phyloP scores from a whole-genome alignment of 2,329 filamentous ascomycete genomes.

The Exophiala oligosperma region DNA sequence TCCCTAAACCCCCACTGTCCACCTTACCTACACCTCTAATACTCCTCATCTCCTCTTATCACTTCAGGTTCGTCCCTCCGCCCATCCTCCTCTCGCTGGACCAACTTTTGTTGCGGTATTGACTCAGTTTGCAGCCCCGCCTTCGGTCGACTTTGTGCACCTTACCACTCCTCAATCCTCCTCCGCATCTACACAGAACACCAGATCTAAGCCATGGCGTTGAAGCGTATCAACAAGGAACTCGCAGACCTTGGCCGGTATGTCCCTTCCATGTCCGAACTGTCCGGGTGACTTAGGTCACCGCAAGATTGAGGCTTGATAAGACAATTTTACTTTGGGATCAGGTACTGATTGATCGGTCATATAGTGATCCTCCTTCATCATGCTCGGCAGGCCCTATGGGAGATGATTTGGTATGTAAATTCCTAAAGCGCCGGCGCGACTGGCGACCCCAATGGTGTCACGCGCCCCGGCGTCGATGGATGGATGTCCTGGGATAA shows the following conservation, averaged over 20 bases:
- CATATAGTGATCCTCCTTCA: constrained; percentile 85
- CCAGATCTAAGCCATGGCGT: constrained; percentile 43
- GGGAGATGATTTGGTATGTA: constrained; percentile 92
- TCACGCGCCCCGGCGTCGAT: neutral
- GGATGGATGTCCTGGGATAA: constrained; percentile 12
- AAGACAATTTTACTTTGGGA: neutral
- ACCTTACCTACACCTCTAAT: constrained; percentile 6
- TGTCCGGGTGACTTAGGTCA: constrained; percentile 5
- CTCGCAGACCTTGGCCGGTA: constrained; percentile 54
- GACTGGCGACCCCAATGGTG: neutral
- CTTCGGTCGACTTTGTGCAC: constrained; percentile 19
- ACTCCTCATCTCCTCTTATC: neutral
- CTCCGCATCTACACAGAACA: constrained; percentile 12
- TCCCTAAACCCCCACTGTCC: constrained; percentile 4
- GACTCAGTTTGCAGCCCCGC: constrained; percentile 25
- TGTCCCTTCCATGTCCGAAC: constrained; percentile 27
- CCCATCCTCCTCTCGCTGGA: neutral
- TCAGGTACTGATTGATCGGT: constrained; percentile 26
- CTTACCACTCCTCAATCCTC: constrained; percentile 12
- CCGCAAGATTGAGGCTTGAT: neutral
- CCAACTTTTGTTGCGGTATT: constrained; percentile 9
- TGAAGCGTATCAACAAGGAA: constrained; percentile 57
- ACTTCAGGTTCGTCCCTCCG: constrained; percentile 9
- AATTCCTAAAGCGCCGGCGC: constrained; percentile 17
- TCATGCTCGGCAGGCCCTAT: constrained; percentile 97